Evolutionary conservation across 257 asterid genomes (phyloP).

Genomic region (Solanum gandarillasii): DNA sequence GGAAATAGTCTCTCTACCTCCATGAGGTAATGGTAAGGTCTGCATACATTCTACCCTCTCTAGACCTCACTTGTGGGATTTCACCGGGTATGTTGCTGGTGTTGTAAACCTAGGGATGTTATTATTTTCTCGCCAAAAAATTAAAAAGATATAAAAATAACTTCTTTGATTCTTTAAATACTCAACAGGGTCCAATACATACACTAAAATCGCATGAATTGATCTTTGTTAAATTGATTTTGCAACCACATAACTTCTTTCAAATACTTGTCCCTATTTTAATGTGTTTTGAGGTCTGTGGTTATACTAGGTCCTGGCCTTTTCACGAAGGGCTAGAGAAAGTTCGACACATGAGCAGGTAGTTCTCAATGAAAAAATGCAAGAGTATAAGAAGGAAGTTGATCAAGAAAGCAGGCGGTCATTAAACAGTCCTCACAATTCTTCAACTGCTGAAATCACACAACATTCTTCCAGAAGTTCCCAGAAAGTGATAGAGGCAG

Average conservation of each 20-base stretch:
- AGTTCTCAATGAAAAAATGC: slow-evolving; percentile 67
- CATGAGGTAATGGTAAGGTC: neutral
- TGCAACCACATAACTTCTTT: neutral
- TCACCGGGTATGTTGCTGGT: neutral
- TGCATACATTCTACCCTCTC: neutral
- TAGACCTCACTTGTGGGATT: neutral
- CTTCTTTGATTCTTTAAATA: neutral
- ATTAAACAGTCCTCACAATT: slow-evolving; percentile 9
- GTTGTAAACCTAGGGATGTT: neutral
- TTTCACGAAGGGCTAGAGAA: slow-evolving; percentile 61
- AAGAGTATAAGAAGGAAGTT: slow-evolving; percentile 52
- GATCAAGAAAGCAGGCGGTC: slow-evolving; percentile 50
- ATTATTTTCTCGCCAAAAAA: neutral
- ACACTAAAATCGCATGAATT: neutral
- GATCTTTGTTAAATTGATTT: neutral
- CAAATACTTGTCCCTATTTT: neutral
- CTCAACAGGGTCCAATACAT: neutral
- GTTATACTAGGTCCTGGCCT: slow-evolving; percentile 52
- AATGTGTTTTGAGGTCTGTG: neutral
- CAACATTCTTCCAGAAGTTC: slow-evolving; percentile 51
- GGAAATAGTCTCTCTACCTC: neutral
- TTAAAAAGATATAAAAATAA: neutral
- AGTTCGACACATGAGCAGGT: slow-evolving; percentile 63
- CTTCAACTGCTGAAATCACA: slow-evolving; percentile 31
- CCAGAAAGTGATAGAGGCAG: slow-evolving; percentile 73